phyloP scores from a whole-genome alignment of 1,284 basidiomycete species.

The Ceratobasidium sp. region DNA sequence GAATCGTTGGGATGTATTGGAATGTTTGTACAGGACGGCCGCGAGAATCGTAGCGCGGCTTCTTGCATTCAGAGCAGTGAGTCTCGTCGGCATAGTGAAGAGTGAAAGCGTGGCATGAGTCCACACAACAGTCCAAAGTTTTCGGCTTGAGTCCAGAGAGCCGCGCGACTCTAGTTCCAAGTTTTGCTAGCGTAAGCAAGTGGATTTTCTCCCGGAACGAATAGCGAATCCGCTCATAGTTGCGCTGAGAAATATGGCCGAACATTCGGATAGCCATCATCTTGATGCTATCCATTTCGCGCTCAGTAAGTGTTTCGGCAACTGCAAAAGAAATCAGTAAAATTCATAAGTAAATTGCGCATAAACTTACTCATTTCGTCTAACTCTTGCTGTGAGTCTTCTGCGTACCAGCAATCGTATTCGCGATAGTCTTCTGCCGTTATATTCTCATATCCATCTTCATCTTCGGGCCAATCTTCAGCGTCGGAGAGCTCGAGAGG shows the following conservation, averaged over 20 bases:
- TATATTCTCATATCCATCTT: constrained; percentile 12
- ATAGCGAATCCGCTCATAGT: constrained; percentile 34
- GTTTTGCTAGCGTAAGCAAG: too few species aligned
- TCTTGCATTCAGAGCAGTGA: constrained; percentile 44
- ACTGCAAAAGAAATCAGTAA: too few species aligned
- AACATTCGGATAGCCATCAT: constrained; percentile 42
- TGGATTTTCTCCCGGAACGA: constrained; percentile 21
- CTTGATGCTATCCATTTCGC: constrained; percentile 28
- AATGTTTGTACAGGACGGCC: constrained; percentile 36
- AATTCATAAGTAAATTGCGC: too few species aligned
- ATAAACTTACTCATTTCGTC: constrained; percentile 22
- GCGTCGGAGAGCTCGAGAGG: neutral
- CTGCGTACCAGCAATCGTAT: constrained; percentile 34
- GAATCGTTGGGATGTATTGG: constrained; percentile 48
- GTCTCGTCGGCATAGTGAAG: constrained; percentile 18
- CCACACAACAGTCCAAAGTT: constrained; percentile 46
- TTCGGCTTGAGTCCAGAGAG: constrained; percentile 44
- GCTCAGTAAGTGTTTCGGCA: constrained; percentile 19
- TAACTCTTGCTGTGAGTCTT: constrained; percentile 7
- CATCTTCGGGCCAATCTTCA: neutral
- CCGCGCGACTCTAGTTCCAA: constrained; percentile 4
- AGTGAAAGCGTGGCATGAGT: constrained; percentile 48
- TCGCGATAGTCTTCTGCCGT: constrained; percentile 10
- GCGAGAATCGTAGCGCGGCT: constrained; percentile 33
- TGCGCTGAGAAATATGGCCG: constrained; percentile 25